Base-by-base conservation (phyloP, 371 early-diverging fungal genomes). In the Actinomucor elegans region DNA sequence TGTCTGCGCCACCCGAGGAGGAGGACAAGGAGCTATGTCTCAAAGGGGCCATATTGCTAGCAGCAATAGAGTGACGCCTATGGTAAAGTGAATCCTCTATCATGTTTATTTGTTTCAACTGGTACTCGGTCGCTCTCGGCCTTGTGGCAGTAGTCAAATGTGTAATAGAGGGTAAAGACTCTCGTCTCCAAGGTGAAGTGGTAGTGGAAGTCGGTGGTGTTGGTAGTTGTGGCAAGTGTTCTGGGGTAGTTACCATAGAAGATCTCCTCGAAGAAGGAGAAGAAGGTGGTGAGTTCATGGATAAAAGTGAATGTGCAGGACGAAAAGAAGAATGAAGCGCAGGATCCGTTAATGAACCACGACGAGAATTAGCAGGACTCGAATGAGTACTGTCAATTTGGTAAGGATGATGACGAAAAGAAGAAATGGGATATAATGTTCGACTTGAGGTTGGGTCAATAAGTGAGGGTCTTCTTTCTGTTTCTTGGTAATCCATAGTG, bases 101-200 rank as follows among this genome's bases (percentile, higher is more conserved):
- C 45, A 29, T 47, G n/a, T 31, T n/a, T 17, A 44, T 28, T 26
- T 38, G 52, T 12, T 52, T 42, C 15, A 52, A 52, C 17, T 52
- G 52, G 27, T 52, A 46, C 9, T 45, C 47, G 3, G 55, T 11
- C 5, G 46, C 5, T 21, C 38, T 12, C 18, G 41, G 34, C 52
- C 69, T 52, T 58, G 62, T 66, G n/a, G 28, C 17, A 12, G 46
- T 27, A 41, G 71, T 67, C 15, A 71, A 37, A 26, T 71, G 71
- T 11, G 71, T 63, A 48, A 71, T 71, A 9, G 71, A 67, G 20
- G 71, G 71, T 17, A 71, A 45, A 29, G 71, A 71, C 26, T 71
- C 71, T 37, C 71, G 47, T 67, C 71, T 54, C 67, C 67, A 71
- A 27, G 48, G 43, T 5, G 54, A 38, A 21, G n/a, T 7, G 18